phyloP scores from a whole-genome alignment of 2,329 filamentous ascomycete species.

The Meredithiella fracta region DNA sequence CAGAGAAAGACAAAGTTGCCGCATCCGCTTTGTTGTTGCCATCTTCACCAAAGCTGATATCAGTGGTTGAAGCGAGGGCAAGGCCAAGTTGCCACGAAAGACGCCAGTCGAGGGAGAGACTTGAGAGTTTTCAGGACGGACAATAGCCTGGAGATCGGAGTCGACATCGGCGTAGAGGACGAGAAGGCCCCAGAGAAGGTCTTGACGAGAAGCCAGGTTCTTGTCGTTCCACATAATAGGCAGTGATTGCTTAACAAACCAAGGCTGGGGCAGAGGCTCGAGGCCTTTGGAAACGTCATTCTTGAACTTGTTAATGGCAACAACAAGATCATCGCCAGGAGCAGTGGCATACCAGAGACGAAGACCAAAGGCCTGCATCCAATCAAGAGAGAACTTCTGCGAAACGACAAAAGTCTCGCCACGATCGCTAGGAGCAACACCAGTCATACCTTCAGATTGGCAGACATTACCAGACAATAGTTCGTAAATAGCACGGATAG shows the following conservation, averaged over 20 bases:
- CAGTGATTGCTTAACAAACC: constrained; percentile 47
- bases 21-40: constrained; percentile 47
- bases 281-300: constrained; percentile 54
- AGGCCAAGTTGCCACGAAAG: constrained; percentile 75
- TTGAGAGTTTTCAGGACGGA: constrained; percentile 62
- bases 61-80: constrained; percentile 37
- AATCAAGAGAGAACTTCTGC: constrained; percentile 70
- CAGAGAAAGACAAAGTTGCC: constrained; percentile 47
- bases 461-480: constrained; percentile 78
- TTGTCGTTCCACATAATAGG: constrained; percentile 44
- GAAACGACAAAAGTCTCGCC: constrained; percentile 67
- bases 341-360: constrained; percentile 75
- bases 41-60: constrained; percentile 35
- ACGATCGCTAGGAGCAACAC: constrained; percentile 61
- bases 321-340: constrained; percentile 49
- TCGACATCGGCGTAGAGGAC: constrained; percentile 55
- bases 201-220: constrained; percentile 44
- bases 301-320: constrained; percentile 57
- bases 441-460: constrained; percentile 60
- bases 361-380: constrained; percentile 84
- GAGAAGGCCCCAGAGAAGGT: constrained; percentile 74
- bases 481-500: constrained; percentile 77
- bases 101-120: constrained; percentile 56
- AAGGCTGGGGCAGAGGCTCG: constrained; percentile 58
- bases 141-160: constrained; percentile 47